Evolutionary conservation across 2,329 filamentous ascomycete genomes (phyloP), one percentile per base, ranked within the genome.

Genomic region (Cercospora brassicicola): DNA sequence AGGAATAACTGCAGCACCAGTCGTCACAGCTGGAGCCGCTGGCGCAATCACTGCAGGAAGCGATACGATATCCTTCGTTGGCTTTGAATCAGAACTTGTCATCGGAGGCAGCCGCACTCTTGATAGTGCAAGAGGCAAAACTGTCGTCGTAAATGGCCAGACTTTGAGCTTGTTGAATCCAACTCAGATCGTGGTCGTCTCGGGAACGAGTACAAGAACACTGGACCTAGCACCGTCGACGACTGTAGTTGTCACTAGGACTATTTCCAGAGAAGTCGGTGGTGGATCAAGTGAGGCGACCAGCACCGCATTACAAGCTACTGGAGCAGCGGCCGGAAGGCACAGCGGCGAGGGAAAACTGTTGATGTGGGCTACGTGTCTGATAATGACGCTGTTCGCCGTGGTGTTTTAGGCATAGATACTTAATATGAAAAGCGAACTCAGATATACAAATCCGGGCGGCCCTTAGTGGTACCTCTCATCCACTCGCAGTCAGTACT

Each of bases 131-230:
- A 5, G 39, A 11, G 59, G 33, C 36, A 62, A 45, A 4, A 48
- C 59, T 10, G 59, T 48, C n/a, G 39, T 62, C 11, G 36, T 62
- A 5, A 45, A 62, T 4, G 59, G 59, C 18, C 59, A 62, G 59
- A 62, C 59, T 7, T 20, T 62, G 33, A 62, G 59, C 26, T 31
- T 62, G 59, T 39, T 62, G 3, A 62, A 62, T 31, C 59, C 59
- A 20, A 51, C 36, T n/a, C 59, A 62, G 28, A 62, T 62, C 13
- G 59, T 62, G 26, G 59, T 48, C 8, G 15, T 62, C 9, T 62
- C 59, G 2, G 59, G 59, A 20, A 62, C 59, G 13, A 51, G 26
- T 30, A 62, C 33, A n/a, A 51, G 39, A 4, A 62, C 59, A 39
- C 18, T 62, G 13, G 59, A 62, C 26, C 13, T 62, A 20, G 11